Base-by-base conservation (phyloP, 2,329 filamentous ascomycete genomes). In the Trichoderma gracile region DNA sequence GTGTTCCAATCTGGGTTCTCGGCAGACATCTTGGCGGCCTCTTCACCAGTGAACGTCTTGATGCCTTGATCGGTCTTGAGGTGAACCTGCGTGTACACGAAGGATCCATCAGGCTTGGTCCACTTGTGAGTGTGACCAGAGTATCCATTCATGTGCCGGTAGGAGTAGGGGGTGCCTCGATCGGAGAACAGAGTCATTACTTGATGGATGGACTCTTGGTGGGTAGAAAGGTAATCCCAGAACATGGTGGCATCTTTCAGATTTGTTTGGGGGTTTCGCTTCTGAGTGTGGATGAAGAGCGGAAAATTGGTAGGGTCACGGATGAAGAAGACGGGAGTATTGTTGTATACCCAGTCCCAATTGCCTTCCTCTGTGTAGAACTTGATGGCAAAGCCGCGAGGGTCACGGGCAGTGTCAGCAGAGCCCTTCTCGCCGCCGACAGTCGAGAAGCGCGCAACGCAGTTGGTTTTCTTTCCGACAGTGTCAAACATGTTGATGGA, bases 261-360 rank as follows among this genome's bases (percentile, higher is more conserved):
- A 74, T 92, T 89, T 42, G 87, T 91, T 68, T 86, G 82, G 1
- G 89, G 89, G 76, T 92, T 83, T 55, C 89, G 84, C 82, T 92
- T 92, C 77, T 93, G 90, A 4, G 89, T 90, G 78, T 91, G 89
- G 67, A 91, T 91, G 76, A 92, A 89, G 72, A 88, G 78, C 42
- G 89, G 89, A 78, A 91, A 92, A 74, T 92, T 91, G 71, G 84
- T 82, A 2, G 89, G 88, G 69, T 92, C 90, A 49, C 89, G 83
- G 25, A 92, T 71, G 80, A 93, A 92, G 81, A 93, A 93, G 27
- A 92, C 82, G 1, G 89, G 89, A 0, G 88, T 92, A 77, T 92
- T 92, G 79, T 90, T 91, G 74, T 85, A 88, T 25, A 91, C 88
- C 81, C 87, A 86, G 73, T 92, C 89, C 84, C 85, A 90, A 73